These are phyloP conservation scores for Dichomitus squalens DNA, from an alignment of 1,284 basidiomycete species.

Conservation along the genomic window DNA sequence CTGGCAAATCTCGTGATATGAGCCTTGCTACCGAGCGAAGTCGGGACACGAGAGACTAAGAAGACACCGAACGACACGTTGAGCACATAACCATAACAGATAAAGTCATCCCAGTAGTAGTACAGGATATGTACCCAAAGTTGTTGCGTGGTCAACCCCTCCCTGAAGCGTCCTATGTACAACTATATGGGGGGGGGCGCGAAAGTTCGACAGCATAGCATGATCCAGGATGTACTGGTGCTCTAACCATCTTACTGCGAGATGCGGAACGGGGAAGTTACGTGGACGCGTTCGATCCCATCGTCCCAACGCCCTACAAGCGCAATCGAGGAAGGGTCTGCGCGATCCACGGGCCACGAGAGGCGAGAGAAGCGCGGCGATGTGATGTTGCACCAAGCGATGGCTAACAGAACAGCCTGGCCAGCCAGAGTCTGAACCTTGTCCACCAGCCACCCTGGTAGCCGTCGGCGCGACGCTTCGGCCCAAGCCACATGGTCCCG, in stretches of 20 bases:
- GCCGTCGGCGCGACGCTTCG: constrained; percentile 53
- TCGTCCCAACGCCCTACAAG: constrained; percentile 19
- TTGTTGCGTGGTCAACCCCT: not conserved
- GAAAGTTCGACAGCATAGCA: constrained; percentile 8
- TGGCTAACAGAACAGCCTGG: constrained; percentile 58
- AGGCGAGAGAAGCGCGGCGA: not conserved
- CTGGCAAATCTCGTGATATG: not conserved
- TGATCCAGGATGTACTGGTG: constrained; percentile 5
- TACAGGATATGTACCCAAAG: constrained; percentile 23
- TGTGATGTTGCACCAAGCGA: not conserved
- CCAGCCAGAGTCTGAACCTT: constrained; percentile 71
- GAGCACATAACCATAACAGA: constrained; percentile 21
- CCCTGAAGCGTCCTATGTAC: constrained; percentile 9
- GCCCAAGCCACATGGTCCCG: constrained; percentile 69
- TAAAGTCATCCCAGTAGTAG: constrained; percentile 19
- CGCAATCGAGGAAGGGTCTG: not conserved
- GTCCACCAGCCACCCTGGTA: constrained; percentile 79
- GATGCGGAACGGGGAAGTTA: constrained; percentile 10
- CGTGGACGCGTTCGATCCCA: constrained; percentile 12
- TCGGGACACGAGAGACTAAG: not conserved
- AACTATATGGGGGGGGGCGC: not conserved
- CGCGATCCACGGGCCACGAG: not conserved
- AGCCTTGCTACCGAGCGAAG: constrained; percentile 4
- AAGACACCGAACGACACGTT: not conserved
- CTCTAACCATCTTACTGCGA: constrained; percentile 7